Base-by-base conservation (phyloP, 2,329 filamentous ascomycete genomes). In the Talaromyces sp. region DNA sequence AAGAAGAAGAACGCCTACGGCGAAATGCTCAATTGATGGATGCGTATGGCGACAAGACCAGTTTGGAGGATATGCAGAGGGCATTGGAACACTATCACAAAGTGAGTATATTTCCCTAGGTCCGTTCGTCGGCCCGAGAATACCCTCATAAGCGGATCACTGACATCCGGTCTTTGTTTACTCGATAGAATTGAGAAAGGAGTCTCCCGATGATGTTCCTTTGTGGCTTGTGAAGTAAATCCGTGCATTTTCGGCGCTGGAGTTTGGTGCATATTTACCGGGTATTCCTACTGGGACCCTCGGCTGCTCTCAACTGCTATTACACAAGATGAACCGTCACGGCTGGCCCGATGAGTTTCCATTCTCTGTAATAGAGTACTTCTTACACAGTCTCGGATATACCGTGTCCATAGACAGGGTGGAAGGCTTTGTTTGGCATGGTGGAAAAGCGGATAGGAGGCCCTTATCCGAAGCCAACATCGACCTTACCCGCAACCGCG, bases 21-120 rank as follows among this genome's bases (percentile, higher is more conserved):
- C 74, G 70, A 60, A 79, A 80, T 62, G 72, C 72, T 56, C 70
- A 74, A 5, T 67, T 82, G n/a, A 78, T 82, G 75, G 78, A 82
- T 41, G 79, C 80, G 1, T 82, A 82, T 62, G 81, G 80, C 13
- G 77, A 78, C 61, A 78, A 80, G 67, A 75, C 74, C 13, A 80
- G 75, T 54, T 65, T 82, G 56, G 71, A 76, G 27, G 79, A 82
- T 70, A 68, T 82, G n/a, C 73, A 81, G 67, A 73, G 78, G 43
- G 81, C 81, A 16, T 72, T 82, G 70, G 73, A 80, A 39, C 72
- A 78, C 33, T 82, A 82, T 56, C 58, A 52, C 35, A 77, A 79
- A 65, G 71, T 78, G 6, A 76, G 64, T 37, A 48, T 31, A 5
- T 11, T 47, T 48, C 47, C 10, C 27, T 58, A 10, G 33, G 14